Base-by-base conservation (phyloP, 306 rosid genomes). In the Cajanus cajan region DNA sequence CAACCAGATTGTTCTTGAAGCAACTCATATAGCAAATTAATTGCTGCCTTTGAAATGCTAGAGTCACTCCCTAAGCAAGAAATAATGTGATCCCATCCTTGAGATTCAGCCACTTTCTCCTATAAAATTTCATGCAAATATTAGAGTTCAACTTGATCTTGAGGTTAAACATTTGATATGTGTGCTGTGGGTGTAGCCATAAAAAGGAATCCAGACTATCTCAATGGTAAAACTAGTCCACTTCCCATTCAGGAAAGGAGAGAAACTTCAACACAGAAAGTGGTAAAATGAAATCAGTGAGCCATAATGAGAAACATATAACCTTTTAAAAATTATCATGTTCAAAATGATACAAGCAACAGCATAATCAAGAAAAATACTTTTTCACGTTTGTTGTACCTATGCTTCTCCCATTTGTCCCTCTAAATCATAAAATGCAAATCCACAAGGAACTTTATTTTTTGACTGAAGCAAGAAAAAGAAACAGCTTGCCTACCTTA, bases 1-100 rank as follows among this genome's bases (percentile, higher is more conserved):
- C 98, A 93, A 52, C 92, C 88, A 33, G 90, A 80, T 61, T 82
- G 88, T 33, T 87, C 87, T 82, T 85, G 94, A 80, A 90, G 85
- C 68, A 93, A 78, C 77, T 90, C 96, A 62, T 82, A 78, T 16
- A 93, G 82, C 82, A 93, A 77, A 64, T 89, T 84, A 72, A 87
- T 72, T 6, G 98, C 96, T 22, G 87, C 94, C 83, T 82, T 82
- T 40, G 94, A 90, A 84, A 76, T 82, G 84, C 80, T 81, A 8
- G 91, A 47, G 76, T 90, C 81, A 31, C 90, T 65, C 54, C 87
- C 87, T 73, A 93, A 85, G 83, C 94, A 86, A 66, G 79, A 40
- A 72, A 93, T 71, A 37, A 90, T 87, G 77, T 65, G 86, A 85
- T 87, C 88, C 98, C 93, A 90, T 73, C 93, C 96, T 69, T 15